Percentiles rank a stretch among this genome's conserved stretches.
Evolutionary conservation across 1,139 yeast genomes (phyloP).

Genomic region (Yamadazyma atmosphaerica): DNA sequence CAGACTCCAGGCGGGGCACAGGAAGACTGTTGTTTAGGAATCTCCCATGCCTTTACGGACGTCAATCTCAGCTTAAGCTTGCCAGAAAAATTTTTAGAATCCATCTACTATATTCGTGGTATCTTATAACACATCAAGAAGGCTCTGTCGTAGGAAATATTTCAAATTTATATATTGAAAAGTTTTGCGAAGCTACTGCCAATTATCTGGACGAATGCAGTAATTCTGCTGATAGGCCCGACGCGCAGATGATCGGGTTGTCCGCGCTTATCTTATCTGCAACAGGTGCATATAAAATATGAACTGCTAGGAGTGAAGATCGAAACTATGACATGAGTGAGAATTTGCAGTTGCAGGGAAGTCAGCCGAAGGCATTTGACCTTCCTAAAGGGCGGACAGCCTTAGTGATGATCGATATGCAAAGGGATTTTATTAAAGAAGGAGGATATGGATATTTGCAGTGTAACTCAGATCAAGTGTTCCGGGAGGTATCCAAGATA

Average conservation of each 20-base stretch:
- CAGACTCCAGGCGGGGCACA: constrained; percentile 17
- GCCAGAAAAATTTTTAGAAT: neutral
- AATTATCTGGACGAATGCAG: neutral
- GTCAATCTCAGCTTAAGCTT: constrained; percentile 3
- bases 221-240: constrained; percentile 1
- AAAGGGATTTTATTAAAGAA: constrained; percentile 14
- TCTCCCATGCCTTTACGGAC: constrained; percentile 10
- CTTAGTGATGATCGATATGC: constrained; percentile 16
- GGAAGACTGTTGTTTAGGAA: constrained; percentile 15
- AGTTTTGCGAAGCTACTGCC: too few species aligned
- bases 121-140: neutral
- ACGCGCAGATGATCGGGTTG: neutral
- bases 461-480: constrained; percentile 11
- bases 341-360: neutral
- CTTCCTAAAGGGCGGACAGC: constrained; percentile 12
- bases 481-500: constrained; percentile 12
- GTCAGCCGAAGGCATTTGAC: constrained; percentile 10
- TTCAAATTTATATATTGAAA: neutral
- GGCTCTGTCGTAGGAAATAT: too few species aligned
- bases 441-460: constrained; percentile 16
- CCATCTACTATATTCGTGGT: too few species aligned
- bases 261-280: constrained; percentile 1
- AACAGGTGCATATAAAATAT: neutral
- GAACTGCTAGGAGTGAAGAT: neutral
- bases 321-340: neutral